Evolutionary conservation across 2,329 filamentous ascomycete species (phyloP), one percentile per base, ranked within the genome.

Genomic region (Fusarium pilosicola): DNA sequence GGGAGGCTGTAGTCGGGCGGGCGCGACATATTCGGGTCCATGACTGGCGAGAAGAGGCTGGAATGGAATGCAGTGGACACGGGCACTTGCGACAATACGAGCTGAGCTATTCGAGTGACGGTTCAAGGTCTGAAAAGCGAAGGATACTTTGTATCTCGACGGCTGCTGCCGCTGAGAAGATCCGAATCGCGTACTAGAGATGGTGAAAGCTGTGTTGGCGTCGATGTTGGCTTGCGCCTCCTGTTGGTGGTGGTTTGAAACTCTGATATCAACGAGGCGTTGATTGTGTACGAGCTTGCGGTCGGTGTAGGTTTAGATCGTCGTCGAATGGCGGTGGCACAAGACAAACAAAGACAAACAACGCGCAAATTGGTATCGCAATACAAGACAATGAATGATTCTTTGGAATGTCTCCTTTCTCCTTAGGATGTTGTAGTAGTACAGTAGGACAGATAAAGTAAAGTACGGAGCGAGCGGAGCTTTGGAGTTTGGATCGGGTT

Each of bases 1-100:
- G 87, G 87, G 60, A 89, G 84, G 71, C 84, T 84, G 77, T 91
- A 92, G 72, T 89, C 88, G 38, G 89, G 89, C 68, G 87, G 88
- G 73, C 86, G 83, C 39, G 85, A 84, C 75, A 84, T 86, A 76
- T 83, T 85, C 77, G 85, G 84, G 76, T 88, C 86, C 87, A 89
- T 89, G 56, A 57, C 42, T 65, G 46, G 42, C 28, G 58, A 52
- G 20, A 42, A 55, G 66, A 68, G 42, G 68, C 66, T 78, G 80
- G 79, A 81, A 81, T 78, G 80, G 79, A 81, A 81, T 82, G 81
- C 61, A 61, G 69, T 63, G 63, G 70, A 56, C 52, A 45, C 68
- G 62, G 70, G 63, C 69, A 72, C 68, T 55, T 71, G 73, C 63
- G 69, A 75, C 56, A 68, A 66, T 48, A 65, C 58, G 59, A 69